phyloP scores from a whole-genome alignment of 805 yeast genomes.

The Komagataella mondaviorum region DNA sequence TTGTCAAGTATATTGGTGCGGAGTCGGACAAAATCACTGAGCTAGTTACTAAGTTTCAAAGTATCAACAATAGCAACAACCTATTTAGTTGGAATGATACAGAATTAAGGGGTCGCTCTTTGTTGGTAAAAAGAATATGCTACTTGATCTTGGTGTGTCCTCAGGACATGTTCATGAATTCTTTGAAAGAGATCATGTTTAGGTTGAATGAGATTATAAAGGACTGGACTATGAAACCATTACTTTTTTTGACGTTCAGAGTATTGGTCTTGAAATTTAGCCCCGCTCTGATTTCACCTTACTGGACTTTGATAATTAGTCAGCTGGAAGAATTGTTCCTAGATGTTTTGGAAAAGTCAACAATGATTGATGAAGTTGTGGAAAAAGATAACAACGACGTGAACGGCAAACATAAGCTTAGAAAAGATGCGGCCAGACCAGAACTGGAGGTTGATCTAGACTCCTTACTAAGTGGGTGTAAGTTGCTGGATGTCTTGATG shows the following conservation, averaged over 20 bases:
- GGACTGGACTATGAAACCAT: conserved; percentile 22
- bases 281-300: conserved; percentile 47
- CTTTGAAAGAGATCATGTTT: conserved; percentile 29
- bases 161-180: conserved; percentile 37
- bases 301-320: conserved; percentile 59
- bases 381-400: neutral
- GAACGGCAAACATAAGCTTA: neutral
- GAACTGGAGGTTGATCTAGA: conserved; percentile 23
- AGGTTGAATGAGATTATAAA: conserved; percentile 17
- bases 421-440: neutral
- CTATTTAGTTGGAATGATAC: conserved; percentile 22
- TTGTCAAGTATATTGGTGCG: conserved; percentile 48
- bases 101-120: conserved; percentile 13
- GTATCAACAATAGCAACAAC: conserved; percentile 39
- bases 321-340: conserved; percentile 41
- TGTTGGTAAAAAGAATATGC: conserved; percentile 46
- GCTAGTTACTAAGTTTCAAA: conserved; percentile 30
- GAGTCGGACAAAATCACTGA: conserved; percentile 53
- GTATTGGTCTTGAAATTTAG: conserved; percentile 50
- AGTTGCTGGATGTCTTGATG: conserved; percentile 64
- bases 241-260: conserved; percentile 46
- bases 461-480: conserved; percentile 48
- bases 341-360: conserved; percentile 13
- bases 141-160: conserved; percentile 53
- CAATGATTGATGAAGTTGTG: neutral